phyloP scores from a whole-genome alignment of 2,329 filamentous ascomycete species.

The Aureobasidium pullulans region DNA sequence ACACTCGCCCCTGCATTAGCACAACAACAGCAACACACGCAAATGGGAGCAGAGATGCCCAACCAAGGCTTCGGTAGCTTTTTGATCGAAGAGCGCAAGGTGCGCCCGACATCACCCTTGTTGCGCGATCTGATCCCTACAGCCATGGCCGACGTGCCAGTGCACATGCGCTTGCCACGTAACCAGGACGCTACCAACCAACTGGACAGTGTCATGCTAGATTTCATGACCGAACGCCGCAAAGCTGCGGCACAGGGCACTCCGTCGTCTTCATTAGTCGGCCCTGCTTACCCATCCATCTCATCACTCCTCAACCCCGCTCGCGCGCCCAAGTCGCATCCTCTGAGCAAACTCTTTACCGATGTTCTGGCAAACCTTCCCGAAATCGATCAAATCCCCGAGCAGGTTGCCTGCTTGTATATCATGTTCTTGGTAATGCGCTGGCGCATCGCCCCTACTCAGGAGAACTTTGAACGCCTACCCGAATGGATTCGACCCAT shows the following conservation, averaged over 20 bases:
- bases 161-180: slow-evolving; percentile 32
- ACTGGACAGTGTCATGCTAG: slow-evolving; percentile 69
- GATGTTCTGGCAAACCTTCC: slow-evolving; percentile 82
- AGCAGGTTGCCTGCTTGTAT: slow-evolving; percentile 75
- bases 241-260: slow-evolving; percentile 60
- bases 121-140: slow-evolving; percentile 19
- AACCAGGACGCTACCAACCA: slow-evolving; percentile 66
- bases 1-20: not conserved
- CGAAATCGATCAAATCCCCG: slow-evolving; percentile 63
- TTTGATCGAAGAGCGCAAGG: slow-evolving; percentile 17
- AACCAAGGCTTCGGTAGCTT: not conserved
- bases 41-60: not conserved
- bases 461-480: slow-evolving; percentile 70
- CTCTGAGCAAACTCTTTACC: slow-evolving; percentile 75
- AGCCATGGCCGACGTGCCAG: slow-evolving; percentile 23
- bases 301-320: slow-evolving; percentile 69
- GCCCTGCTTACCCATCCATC: slow-evolving; percentile 72
- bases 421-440: slow-evolving; percentile 78
- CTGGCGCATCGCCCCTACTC: slow-evolving; percentile 74
- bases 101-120: slow-evolving; percentile 21
- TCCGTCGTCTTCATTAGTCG: slow-evolving; percentile 58
- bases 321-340: slow-evolving; percentile 54
- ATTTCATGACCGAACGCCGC: slow-evolving; percentile 65
- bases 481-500: slow-evolving; percentile 66
- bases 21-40: not conserved